Evolutionary conservation across 1,284 basidiomycete species (phyloP), one percentile per base, ranked within the genome.

Genomic region (Fomitopsis palustris): DNA sequence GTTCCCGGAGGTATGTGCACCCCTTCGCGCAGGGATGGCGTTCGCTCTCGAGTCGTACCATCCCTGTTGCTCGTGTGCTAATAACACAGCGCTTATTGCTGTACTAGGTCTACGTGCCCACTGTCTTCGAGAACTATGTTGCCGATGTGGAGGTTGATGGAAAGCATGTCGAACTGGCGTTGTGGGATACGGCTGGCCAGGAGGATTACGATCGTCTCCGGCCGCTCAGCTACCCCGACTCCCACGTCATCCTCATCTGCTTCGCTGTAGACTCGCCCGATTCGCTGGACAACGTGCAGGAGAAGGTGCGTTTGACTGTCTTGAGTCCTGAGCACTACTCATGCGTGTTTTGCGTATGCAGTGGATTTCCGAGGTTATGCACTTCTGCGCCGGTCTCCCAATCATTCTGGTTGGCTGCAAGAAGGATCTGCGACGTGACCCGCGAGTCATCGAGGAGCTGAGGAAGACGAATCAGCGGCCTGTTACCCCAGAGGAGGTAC

Each of bases 111-210:
- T 90, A 90, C 73, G 84, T 89, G 60, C 88, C 88, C 25, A 90
- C 88, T 62, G 88, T 90, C 47, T 91, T 91, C 67, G 88, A 90
- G 75, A 82, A 83, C 76, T 83, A 88, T 71, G 86, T 86, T 57
- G 85, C 85, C 64, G 85, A 88, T 72, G 86, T 88, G 63, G 86
- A 88, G 74, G 86, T 88, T 54, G 87, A 88, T 66, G 86, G 85
- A 64, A 89, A 89, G 75, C 84, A 87, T 70, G 86, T 90, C 67
- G 88, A 90, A 74, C 81, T 91, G 60, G 88, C 88, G 27, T 77
- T 91, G 52, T 91, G 88, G 88, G 88, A 91, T 86, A 91, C 88
- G 63, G 88, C 88, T 49, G 88, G 88, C 60, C 88, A 90, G 75
- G 88, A 90, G 69, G 78, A 79, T 70, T 84, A 83, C 72, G 88